These are phyloP conservation scores for Diplodia seriata DNA, from an alignment of 2,329 filamentous ascomycete genomes.

Conservation along the genomic window DNA sequence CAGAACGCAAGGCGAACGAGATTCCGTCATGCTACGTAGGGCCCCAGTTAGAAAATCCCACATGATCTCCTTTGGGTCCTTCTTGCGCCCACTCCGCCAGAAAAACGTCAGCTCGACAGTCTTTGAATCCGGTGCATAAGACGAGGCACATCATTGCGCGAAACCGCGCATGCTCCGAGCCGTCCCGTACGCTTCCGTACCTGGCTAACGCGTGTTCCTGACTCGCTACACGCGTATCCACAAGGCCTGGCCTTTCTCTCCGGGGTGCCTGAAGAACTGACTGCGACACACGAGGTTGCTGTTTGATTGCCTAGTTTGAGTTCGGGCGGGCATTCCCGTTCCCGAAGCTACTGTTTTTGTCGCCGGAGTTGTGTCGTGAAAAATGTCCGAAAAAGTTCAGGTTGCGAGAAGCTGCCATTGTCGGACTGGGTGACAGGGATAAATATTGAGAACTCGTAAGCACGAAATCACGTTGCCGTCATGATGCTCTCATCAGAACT, in stretches of 20 bases:
- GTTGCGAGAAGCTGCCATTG: neutral
- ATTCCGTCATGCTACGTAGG: slow-evolving; percentile 19
- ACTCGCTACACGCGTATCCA: slow-evolving; percentile 3
- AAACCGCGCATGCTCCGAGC: slow-evolving; percentile 27
- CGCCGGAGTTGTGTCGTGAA: neutral
- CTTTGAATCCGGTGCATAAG: slow-evolving; percentile 12
- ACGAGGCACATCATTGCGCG: slow-evolving; percentile 23
- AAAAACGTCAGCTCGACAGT: slow-evolving; percentile 5
- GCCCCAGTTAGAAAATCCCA: neutral
- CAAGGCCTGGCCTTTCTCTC: slow-evolving; percentile 9
- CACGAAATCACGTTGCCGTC: neutral
- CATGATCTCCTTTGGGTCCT: neutral
- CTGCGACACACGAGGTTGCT: neutral
- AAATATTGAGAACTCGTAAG: slow-evolving; percentile 8
- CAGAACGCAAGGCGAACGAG: neutral
- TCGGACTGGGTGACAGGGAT: neutral
- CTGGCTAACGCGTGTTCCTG: neutral
- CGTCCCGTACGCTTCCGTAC: slow-evolving; percentile 16
- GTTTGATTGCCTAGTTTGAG: neutral
- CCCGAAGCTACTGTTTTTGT: neutral
- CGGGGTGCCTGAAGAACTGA: neutral
- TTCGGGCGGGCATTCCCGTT: neutral
- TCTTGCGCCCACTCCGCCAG: neutral
- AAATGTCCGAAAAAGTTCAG: neutral
- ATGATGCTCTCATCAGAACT: neutral